Evolutionary conservation across 2,329 filamentous ascomycete species (phyloP).

Genomic region (Aureobasidium melanogenum): DNA sequence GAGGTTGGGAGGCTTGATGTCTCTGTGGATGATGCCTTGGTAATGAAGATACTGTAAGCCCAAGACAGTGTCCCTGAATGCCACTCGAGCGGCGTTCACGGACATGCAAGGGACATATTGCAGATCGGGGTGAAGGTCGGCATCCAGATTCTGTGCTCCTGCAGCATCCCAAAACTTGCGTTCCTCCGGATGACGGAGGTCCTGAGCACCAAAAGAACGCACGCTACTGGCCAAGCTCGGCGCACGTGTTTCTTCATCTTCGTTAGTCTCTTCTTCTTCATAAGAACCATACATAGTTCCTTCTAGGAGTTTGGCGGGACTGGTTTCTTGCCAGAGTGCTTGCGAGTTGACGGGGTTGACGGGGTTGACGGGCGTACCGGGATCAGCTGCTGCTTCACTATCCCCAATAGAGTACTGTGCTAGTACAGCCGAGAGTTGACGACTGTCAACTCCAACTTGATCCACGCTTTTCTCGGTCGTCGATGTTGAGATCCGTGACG

Average conservation of each 20-base stretch:
- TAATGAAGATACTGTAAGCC: slow-evolving; percentile 78
- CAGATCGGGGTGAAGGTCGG: slow-evolving; percentile 73
- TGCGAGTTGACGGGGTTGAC: background rate
- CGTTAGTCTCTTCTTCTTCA: slow-evolving; percentile 28
- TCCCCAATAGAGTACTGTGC: background rate
- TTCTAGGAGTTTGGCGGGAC: slow-evolving; percentile 41
- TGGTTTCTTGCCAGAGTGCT: background rate
- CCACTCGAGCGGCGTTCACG: slow-evolving; percentile 67
- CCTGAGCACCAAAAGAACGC: slow-evolving; percentile 12
- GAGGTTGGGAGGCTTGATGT: slow-evolving; percentile 63
- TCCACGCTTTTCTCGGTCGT: slow-evolving; percentile 16
- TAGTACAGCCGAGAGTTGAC: slow-evolving; percentile 1
- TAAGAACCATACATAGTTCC: slow-evolving; percentile 72
- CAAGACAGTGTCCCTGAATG: slow-evolving; percentile 86
- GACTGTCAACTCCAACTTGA: slow-evolving; percentile 2
- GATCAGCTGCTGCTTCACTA: slow-evolving; percentile 11
- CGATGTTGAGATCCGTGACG: slow-evolving; percentile 29
- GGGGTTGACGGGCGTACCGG: slow-evolving; percentile 12
- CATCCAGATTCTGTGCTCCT: slow-evolving; percentile 42
- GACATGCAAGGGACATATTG: slow-evolving; percentile 92
- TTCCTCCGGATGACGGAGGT: slow-evolving; percentile 34
- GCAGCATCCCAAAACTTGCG: slow-evolving; percentile 35
- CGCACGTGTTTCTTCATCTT: slow-evolving; percentile 46
- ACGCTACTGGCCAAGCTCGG: slow-evolving; percentile 72
- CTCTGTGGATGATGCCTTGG: slow-evolving; percentile 64